phyloP scores from a whole-genome alignment of 352 stramenopile genomes.

The Pythium volutum region DNA sequence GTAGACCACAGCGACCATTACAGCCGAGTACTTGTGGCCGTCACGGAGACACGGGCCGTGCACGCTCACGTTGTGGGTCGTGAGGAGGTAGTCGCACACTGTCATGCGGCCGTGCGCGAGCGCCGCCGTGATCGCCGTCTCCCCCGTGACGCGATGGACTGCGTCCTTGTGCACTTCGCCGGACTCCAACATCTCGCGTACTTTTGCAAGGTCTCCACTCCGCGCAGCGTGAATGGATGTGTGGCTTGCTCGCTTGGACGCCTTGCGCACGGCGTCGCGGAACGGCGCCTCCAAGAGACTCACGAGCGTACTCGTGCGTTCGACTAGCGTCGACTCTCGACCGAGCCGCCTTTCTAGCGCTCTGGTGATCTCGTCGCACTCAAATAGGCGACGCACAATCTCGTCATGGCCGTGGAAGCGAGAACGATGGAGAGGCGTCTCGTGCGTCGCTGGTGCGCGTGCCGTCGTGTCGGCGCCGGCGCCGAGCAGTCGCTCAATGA shows the following conservation, averaged over 20 bases:
- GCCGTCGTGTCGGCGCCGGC: background rate
- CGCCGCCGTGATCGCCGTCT: background rate
- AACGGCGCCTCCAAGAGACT: background rate
- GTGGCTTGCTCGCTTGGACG: background rate
- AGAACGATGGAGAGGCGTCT: background rate
- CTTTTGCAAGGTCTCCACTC: background rate
- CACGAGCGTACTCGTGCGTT: background rate
- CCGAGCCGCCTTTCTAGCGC: background rate
- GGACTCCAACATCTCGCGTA: background rate
- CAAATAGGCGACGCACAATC: background rate
- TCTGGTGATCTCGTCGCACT: background rate
- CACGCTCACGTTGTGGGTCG: background rate
- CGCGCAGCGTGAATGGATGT: background rate
- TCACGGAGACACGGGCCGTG: background rate
- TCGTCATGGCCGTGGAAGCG: background rate
- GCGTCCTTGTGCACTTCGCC: background rate
- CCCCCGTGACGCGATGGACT: background rate
- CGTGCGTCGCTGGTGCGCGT: background rate
- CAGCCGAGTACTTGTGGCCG: background rate
- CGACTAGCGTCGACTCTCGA: background rate
- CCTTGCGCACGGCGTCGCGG: background rate
- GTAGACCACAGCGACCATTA: background rate
- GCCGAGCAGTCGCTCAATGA: background rate
- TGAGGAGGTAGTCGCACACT: background rate
- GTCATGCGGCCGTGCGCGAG: background rate